Conservation (phyloP, 768 basidiomycete genomes). For the Lyophyllum semitale region DNA sequence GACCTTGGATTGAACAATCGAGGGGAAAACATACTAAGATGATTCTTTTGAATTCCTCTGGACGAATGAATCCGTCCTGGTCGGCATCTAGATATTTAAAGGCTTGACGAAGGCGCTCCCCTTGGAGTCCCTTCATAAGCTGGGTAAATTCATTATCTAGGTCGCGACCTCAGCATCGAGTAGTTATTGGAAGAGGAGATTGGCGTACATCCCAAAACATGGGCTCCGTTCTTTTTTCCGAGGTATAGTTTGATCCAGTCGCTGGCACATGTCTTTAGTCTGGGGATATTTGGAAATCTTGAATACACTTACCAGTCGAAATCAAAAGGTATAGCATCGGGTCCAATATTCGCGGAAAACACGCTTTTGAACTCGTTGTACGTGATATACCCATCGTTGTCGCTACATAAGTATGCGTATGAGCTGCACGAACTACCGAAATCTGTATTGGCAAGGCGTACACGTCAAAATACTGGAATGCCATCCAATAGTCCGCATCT, state of each 20-base stretch:
- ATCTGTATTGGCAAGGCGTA: slow-evolving; percentile 38
- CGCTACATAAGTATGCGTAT: slow-evolving; percentile 44
- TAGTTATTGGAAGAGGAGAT: background rate
- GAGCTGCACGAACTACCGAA: slow-evolving; percentile 4
- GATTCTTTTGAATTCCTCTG: slow-evolving; percentile 93
- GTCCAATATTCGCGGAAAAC: slow-evolving; percentile 76
- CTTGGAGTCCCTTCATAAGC: slow-evolving; percentile 97
- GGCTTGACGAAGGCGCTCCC: slow-evolving; percentile 94
- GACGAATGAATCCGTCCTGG: slow-evolving; percentile 90
- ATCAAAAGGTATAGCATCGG: slow-evolving; percentile 88
- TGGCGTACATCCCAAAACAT: slow-evolving; percentile 86
- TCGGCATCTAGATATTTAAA: slow-evolving; percentile 91
- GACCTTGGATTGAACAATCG: background rate
- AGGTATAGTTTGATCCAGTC: slow-evolving; percentile 97
- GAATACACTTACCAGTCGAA: slow-evolving; percentile 73
- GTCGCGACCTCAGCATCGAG: slow-evolving; percentile 1
- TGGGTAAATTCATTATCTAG: slow-evolving; percentile 96
- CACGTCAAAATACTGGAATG: slow-evolving; percentile 96
- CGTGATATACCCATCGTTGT: slow-evolving; percentile 89
- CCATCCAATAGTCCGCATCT: slow-evolving; percentile 96
- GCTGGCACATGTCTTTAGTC: slow-evolving; percentile 34
- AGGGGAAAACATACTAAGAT: slow-evolving; percentile 68
- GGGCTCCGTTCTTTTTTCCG: slow-evolving; percentile 88
- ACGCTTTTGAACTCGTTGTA: slow-evolving; percentile 96
- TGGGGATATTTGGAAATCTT: background rate